phyloP scores from a whole-genome alignment of 2,329 filamentous ascomycete species.

The Colletotrichum musae region DNA sequence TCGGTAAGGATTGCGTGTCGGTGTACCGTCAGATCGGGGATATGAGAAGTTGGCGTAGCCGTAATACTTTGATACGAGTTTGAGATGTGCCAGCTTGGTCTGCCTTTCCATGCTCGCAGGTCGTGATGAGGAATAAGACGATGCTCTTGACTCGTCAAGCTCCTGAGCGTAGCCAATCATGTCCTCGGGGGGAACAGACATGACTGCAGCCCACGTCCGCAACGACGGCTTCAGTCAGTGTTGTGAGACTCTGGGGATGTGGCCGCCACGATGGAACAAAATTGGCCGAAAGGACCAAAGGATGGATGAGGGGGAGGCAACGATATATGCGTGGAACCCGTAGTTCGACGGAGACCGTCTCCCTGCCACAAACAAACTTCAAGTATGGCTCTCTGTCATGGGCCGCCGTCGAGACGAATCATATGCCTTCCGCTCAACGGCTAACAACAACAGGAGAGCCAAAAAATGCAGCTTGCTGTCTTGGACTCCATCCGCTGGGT shows the following conservation, averaged over 20 bases:
- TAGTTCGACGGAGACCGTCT: conserved; percentile 13
- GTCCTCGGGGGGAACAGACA: conserved; percentile 34
- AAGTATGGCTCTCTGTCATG: conserved; percentile 17
- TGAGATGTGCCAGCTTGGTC: conserved; percentile 54
- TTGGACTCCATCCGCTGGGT: conserved; percentile 33
- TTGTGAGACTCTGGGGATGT: conserved; percentile 1
- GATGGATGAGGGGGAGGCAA: conserved; percentile 31
- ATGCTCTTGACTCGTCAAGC: conserved; percentile 23
- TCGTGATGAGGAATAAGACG: conserved; percentile 32
- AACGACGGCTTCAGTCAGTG: conserved; percentile 26
- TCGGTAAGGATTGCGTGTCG: conserved; percentile 35
- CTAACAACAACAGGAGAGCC: conserved; percentile 39
- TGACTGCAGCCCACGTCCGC: conserved; percentile 34
- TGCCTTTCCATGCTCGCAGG: conserved; percentile 52
- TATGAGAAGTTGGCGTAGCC: conserved; percentile 59
- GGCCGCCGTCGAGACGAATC: conserved; percentile 30
- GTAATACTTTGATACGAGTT: conserved; percentile 57
- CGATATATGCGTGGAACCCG: conserved; percentile 40
- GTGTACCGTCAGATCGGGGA: conserved; percentile 49
- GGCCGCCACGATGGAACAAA: conserved; percentile 19
- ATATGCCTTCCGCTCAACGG: conserved; percentile 31
- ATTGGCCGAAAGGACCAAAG: conserved; percentile 11
- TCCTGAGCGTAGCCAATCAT: conserved; percentile 35
- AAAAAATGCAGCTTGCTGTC: conserved; percentile 43
- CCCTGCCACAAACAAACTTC: conserved; percentile 40